Evolutionary conservation across 495 filamentous ascomycete species (phyloP).

Genomic region (Penicillium turbatum): DNA sequence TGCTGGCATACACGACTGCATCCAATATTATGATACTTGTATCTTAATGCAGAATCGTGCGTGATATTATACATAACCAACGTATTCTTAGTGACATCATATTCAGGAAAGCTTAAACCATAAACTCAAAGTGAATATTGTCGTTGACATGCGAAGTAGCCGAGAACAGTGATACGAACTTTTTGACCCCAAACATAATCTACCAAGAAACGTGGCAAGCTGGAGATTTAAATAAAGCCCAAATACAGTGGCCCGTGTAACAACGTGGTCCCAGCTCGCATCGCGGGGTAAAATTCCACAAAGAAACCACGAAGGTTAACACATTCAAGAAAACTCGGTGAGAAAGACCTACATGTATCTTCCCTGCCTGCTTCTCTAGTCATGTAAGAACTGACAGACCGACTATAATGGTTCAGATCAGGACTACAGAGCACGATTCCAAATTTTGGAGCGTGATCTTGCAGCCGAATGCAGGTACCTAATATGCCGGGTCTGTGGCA

Average conservation of each 20-base stretch:
- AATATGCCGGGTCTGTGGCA: neutral
- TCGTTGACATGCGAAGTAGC: no score
- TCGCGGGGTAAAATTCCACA: conserved; percentile 1
- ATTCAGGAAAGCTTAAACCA: neutral
- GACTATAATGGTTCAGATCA: conserved; percentile 12
- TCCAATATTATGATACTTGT: neutral
- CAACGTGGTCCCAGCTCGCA: neutral
- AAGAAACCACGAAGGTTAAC: neutral
- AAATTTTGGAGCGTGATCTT: conserved; percentile 7
- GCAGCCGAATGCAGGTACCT: conserved; percentile 22
- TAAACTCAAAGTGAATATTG: no score
- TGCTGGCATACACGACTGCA: neutral
- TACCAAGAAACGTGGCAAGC: neutral
- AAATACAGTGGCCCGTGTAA: neutral
- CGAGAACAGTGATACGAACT: neutral
- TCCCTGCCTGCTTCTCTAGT: neutral
- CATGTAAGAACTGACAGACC: conserved; percentile 11
- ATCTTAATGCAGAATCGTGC: no score
- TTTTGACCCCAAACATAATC: neutral
- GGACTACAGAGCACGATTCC: neutral
- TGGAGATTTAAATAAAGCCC: neutral
- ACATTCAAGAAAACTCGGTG: neutral
- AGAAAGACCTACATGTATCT: neutral
- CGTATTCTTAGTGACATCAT: neutral
- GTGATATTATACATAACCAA: no score